Evolutionary conservation across 257 asterid genomes (phyloP).

Genomic region (Ballota nigra): DNA sequence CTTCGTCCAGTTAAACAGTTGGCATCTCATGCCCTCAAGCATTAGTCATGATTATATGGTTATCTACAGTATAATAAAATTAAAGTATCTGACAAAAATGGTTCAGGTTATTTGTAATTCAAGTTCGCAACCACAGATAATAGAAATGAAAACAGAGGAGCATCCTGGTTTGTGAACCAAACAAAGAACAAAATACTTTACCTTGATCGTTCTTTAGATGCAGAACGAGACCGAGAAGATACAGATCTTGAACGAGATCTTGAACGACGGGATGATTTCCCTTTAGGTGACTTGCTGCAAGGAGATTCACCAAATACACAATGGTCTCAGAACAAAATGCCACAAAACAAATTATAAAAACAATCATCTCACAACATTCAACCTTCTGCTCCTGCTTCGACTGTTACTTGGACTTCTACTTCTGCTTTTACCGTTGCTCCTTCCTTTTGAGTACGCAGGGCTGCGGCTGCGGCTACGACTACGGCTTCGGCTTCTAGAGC

Average conservation of each 20-base stretch:
- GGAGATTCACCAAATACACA: slow-evolving; percentile 14
- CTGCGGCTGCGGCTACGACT: slow-evolving; percentile 59
- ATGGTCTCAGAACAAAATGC: neutral
- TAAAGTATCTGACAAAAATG: neutral
- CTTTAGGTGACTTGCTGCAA: slow-evolving; percentile 91
- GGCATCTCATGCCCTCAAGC: neutral
- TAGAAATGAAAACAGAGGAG: neutral
- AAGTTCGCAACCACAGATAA: neutral
- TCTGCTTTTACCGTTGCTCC: slow-evolving; percentile 59
- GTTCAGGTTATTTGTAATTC: neutral
- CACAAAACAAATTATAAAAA: slow-evolving; percentile 2
- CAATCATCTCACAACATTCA: slow-evolving; percentile 13
- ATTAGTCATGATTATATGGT: neutral
- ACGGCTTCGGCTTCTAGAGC: slow-evolving; percentile 60
- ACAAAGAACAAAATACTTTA: slow-evolving; percentile 27
- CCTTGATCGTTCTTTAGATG: slow-evolving; percentile 73
- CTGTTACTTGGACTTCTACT: slow-evolving; percentile 65
- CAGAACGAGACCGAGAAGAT: slow-evolving; percentile 47
- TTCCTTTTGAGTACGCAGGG: slow-evolving; percentile 70
- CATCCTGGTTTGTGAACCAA: neutral
- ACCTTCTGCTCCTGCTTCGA: slow-evolving; percentile 91
- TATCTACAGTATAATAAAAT: neutral
- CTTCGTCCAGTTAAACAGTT: slow-evolving; percentile 6
- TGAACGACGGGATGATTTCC: slow-evolving; percentile 66
- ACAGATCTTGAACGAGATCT: slow-evolving; percentile 62